Percentiles rank a stretch among this genome's conserved stretches.
phyloP scores from a whole-genome alignment of 2,329 filamentous ascomycete species.

The Spiromastix sp. region DNA sequence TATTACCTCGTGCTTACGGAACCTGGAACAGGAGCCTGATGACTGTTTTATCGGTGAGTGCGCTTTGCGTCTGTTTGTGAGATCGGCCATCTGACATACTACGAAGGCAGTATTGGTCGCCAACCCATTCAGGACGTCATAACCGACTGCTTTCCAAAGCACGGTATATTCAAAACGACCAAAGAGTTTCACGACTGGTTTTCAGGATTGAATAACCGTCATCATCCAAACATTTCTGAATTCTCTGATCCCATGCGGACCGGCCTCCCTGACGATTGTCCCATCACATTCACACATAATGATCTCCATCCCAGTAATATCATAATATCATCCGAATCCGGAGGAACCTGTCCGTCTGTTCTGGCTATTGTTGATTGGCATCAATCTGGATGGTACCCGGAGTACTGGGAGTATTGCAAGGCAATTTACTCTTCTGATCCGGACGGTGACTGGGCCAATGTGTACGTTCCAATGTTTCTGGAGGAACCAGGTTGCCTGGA shows the following conservation, averaged over 20 bases:
- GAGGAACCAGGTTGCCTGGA: conserved; percentile 18
- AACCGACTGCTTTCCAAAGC: too few species aligned
- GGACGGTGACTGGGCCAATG: conserved; percentile 17
- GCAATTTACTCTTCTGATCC: conserved; percentile 15
- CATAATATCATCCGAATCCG: conserved; percentile 17
- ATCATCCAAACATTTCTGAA: conserved; percentile 16
- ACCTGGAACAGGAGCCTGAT: conserved; percentile 17
- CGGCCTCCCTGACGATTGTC: conserved; percentile 20
- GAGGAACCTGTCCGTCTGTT: conserved; percentile 12
- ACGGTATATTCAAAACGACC: conserved; percentile 20
- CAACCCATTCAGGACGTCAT: too few species aligned
- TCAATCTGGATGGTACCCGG: conserved; percentile 17
- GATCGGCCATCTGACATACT: neutral
- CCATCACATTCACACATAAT: conserved; percentile 25
- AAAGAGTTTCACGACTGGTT: conserved; percentile 25
- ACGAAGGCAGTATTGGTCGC: neutral
- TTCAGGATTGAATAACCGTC: conserved; percentile 15
- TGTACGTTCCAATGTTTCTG: conserved; percentile 22
- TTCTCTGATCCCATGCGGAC: conserved; percentile 20
- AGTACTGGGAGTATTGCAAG: conserved; percentile 21
- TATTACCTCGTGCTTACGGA: conserved; percentile 14
- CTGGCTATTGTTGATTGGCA: conserved; percentile 19
- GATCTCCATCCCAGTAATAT: conserved; percentile 27
- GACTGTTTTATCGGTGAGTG: conserved; percentile 19
- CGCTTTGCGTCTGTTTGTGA: conserved; percentile 8